Percentiles rank a stretch among this genome's conserved stretches.
phyloP scores from a whole-genome alignment of 2,329 filamentous ascomycete species.

The Xylaria sp. region DNA sequence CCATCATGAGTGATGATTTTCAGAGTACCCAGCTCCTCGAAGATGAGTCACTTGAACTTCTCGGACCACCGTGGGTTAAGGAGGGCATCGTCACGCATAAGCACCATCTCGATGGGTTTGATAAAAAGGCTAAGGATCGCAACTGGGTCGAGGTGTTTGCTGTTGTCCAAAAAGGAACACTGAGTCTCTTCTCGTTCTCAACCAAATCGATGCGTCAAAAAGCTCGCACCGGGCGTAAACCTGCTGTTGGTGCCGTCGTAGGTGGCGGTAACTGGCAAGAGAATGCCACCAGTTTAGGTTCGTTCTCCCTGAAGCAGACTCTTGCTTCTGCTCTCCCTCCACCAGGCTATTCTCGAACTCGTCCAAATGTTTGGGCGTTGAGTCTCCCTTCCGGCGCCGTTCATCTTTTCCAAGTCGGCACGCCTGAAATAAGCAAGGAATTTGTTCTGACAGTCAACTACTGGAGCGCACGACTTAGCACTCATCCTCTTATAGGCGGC shows the following conservation, averaged over 20 bases:
- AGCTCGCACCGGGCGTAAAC: slow-evolving; percentile 61
- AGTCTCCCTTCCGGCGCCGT: slow-evolving; percentile 93
- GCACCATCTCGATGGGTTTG: slow-evolving; percentile 89
- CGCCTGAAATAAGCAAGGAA: slow-evolving; percentile 91
- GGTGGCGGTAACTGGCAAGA: slow-evolving; percentile 99
- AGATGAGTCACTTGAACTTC: slow-evolving; percentile 90
- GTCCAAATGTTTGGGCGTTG: slow-evolving; percentile 93
- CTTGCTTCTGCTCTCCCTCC: slow-evolving; percentile 90
- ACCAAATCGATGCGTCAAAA: slow-evolving; percentile 80
- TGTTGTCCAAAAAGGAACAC: slow-evolving; percentile 92
- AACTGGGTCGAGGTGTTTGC: slow-evolving; percentile 97
- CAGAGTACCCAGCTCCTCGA: slow-evolving; percentile 77
- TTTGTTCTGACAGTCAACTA: slow-evolving; percentile 97
- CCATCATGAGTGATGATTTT: slow-evolving; percentile 69
- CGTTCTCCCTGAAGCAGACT: slow-evolving; percentile 88
- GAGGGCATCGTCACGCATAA: slow-evolving; percentile 97
- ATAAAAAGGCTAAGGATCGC: slow-evolving; percentile 92
- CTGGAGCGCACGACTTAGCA: slow-evolving; percentile 94
- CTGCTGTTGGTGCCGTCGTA: slow-evolving; percentile 72
- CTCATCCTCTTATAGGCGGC: slow-evolving; percentile 90
- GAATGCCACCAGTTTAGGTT: slow-evolving; percentile 89
- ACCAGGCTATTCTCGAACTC: slow-evolving; percentile 89
- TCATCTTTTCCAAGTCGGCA: slow-evolving; percentile 98
- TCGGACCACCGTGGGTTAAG: slow-evolving; percentile 97
- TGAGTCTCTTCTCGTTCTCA: slow-evolving; percentile 96